Conservation (phyloP, 202 grass and related monocot species). For the Brachypodium distachyon region DNA sequence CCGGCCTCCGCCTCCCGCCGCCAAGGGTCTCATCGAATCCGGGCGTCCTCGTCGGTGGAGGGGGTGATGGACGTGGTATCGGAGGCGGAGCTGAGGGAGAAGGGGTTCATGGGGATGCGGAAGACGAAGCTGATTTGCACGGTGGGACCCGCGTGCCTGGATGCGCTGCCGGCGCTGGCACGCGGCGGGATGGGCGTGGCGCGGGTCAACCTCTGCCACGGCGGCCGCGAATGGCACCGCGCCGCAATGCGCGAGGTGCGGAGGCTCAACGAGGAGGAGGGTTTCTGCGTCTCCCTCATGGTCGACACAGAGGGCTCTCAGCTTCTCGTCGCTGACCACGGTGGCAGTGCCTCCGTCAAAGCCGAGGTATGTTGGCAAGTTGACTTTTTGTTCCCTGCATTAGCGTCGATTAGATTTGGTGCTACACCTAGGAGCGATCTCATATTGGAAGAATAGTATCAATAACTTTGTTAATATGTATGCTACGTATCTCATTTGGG, state of each 20-base stretch:
- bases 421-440: neutral
- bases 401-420: neutral
- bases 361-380: constrained; percentile 15
- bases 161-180: constrained; percentile 43
- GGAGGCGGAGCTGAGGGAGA: constrained; percentile 55
- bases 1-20: neutral
- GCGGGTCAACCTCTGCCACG: constrained; percentile 67
- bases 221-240: constrained; percentile 44
- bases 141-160: constrained; percentile 47
- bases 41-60: neutral
- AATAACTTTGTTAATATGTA: too few species aligned
- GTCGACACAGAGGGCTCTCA: constrained; percentile 57
- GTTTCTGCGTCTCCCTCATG: constrained; percentile 57
- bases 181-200: constrained; percentile 57
- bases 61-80: constrained; percentile 52
- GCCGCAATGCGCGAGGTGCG: constrained; percentile 31
- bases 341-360: constrained; percentile 40
- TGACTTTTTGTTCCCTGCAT: neutral
- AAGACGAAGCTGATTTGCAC: constrained; percentile 76
- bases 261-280: constrained; percentile 50
- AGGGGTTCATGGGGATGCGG: constrained; percentile 66
- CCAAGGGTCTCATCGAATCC: neutral
- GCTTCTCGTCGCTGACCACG: constrained; percentile 44
- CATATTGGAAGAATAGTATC: neutral
- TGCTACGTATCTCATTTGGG: neutral